Evolutionary conservation across 1,139 yeast genomes (phyloP).

Genomic region (Blastobotrys raffinosifermentans): DNA sequence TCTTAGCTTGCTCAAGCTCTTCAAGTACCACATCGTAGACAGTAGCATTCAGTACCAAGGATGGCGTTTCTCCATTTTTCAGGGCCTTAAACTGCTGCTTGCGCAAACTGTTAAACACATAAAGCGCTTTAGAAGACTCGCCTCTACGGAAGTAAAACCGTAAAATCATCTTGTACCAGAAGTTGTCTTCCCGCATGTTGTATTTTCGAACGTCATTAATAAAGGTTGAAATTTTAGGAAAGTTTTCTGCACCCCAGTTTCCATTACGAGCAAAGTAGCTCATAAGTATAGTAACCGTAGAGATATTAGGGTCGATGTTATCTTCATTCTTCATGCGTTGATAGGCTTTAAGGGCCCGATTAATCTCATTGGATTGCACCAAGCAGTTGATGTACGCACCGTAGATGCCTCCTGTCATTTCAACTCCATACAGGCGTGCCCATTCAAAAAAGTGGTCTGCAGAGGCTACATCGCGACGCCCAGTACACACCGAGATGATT

Average conservation of each 20-base stretch:
- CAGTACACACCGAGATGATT: conserved; percentile 29
- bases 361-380: conserved; percentile 17
- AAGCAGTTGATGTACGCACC: conserved; percentile 25
- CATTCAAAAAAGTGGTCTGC: conserved; percentile 29
- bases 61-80: conserved; percentile 11
- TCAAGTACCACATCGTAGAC: conserved; percentile 27
- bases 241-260: not conserved
- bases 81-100: not conserved
- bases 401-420: conserved; percentile 14
- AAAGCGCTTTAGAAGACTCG: conserved; percentile 16
- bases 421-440: conserved; percentile 15
- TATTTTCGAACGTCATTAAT: conserved; percentile 11
- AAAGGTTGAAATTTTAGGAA: conserved; percentile 2
- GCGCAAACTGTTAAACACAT: conserved; percentile 17
- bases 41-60: not conserved
- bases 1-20: conserved; percentile 1
- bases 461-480: conserved; percentile 25
- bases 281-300: conserved; percentile 26
- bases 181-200: conserved; percentile 20
- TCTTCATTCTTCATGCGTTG: conserved; percentile 17
- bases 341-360: conserved; percentile 19
- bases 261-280: conserved; percentile 3
- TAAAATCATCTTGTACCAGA: conserved; percentile 25
- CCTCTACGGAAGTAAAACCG: conserved; percentile 16
- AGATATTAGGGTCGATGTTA: conserved; percentile 15